Evolutionary conservation across 805 yeast genomes (phyloP).

Genomic region (Helenozyma baotianmanensis): DNA sequence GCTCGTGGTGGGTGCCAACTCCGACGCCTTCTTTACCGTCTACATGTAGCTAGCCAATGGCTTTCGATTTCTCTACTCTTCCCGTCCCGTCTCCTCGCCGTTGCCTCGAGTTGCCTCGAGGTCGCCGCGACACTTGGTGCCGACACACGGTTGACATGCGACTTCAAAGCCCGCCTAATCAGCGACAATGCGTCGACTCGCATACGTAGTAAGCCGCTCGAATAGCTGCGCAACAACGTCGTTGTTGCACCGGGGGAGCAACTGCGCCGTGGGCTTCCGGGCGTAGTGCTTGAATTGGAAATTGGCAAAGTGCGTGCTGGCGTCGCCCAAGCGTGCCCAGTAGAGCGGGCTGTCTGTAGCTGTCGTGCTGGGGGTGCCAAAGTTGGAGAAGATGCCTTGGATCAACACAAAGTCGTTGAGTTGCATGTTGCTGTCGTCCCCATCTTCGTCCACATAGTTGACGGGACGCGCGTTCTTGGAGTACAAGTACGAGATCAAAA

Average conservation of each 20-base stretch:
- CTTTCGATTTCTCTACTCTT: no score
- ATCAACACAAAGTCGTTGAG: slow-evolving; percentile 56
- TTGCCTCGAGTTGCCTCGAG: no score
- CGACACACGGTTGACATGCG: no score
- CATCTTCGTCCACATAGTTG: slow-evolving; percentile 30
- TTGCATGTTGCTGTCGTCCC: slow-evolving; percentile 21
- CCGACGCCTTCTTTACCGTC: no score
- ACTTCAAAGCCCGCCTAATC: no score
- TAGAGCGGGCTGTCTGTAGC: slow-evolving; percentile 15
- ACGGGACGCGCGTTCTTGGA: slow-evolving; percentile 25
- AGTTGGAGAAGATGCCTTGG: slow-evolving; percentile 46
- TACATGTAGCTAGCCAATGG: no score
- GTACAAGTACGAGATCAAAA: slow-evolving; percentile 52
- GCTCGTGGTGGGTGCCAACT: no score
- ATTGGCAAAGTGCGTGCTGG: slow-evolving; percentile 25
- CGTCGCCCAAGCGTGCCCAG: slow-evolving; percentile 34
- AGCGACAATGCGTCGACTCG: no score
- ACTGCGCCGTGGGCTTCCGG: slow-evolving; percentile 13
- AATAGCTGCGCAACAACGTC: slow-evolving; percentile 6
- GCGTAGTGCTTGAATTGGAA: slow-evolving; percentile 18
- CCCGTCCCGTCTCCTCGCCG: no score
- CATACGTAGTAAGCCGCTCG: slow-evolving; percentile 10
- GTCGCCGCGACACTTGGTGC: no score
- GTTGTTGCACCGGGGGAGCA: slow-evolving; percentile 34
- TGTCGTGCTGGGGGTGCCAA: slow-evolving; percentile 58